phyloP scores from a whole-genome alignment of 805 yeast species.

The Monosporozyma yasuniensis region DNA sequence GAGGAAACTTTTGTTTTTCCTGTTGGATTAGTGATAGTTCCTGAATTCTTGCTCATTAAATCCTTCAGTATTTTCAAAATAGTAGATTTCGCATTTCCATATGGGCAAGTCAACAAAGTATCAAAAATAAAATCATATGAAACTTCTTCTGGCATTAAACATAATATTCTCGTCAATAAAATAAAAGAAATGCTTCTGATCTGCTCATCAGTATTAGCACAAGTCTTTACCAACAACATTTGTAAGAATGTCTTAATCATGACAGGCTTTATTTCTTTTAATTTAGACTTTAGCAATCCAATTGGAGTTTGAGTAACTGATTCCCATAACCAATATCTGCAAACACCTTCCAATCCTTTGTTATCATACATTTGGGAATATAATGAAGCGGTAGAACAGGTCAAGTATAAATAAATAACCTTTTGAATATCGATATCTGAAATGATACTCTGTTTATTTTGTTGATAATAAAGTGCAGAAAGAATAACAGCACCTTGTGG shows the following conservation, averaged over 20 bases:
- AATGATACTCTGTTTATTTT: conserved; percentile 10
- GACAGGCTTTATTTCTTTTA: conserved; percentile 23
- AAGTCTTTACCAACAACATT: conserved; percentile 33
- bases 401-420: conserved; percentile 34
- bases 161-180: conserved; percentile 52
- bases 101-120: conserved; percentile 61
- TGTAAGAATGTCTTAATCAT: conserved; percentile 35
- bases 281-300: conserved; percentile 10
- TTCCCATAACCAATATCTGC: conserved; percentile 32
- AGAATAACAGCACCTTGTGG: conserved; percentile 29
- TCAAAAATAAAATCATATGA: conserved; percentile 57
- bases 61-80: conserved; percentile 62
- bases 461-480: conserved; percentile 17
- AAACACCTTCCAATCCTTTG: conserved; percentile 22
- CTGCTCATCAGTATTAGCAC: conserved; percentile 32
- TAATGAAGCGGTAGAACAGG: conserved; percentile 35
- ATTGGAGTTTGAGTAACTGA: conserved; percentile 19
- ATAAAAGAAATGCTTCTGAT: conserved; percentile 42
- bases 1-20: neutral
- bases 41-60: conserved; percentile 35
- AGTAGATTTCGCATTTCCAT: conserved; percentile 48
- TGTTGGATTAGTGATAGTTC: neutral
- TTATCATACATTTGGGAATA: conserved; percentile 20
- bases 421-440: conserved; percentile 13
- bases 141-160: conserved; percentile 45